These are phyloP conservation scores for Xylaria scruposa DNA, from an alignment of 495 filamentous ascomycete species.

Conservation along the genomic window DNA sequence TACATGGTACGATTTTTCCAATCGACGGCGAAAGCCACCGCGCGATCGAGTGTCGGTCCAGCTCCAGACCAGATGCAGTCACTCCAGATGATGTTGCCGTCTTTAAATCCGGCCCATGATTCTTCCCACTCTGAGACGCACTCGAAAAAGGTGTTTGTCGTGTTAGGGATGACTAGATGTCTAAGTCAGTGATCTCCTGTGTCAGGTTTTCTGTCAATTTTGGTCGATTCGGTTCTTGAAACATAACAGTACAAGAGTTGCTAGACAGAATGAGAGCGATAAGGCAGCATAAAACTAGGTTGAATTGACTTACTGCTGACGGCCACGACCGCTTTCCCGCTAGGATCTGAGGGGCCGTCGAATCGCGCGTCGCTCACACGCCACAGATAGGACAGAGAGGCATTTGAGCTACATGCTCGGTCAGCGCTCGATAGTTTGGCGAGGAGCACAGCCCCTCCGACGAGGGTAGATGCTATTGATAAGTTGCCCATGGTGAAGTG, in stretches of 20 bases:
- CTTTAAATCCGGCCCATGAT: conserved; percentile 45
- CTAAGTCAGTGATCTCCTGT: neutral
- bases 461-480: conserved; percentile 22
- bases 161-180: conserved; percentile 31
- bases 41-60: conserved; percentile 41
- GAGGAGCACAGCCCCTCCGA: conserved; percentile 29
- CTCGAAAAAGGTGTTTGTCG: conserved; percentile 43
- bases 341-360: conserved; percentile 41
- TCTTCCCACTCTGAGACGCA: conserved; percentile 50
- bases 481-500: conserved; percentile 6
- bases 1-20: conserved; percentile 48
- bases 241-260: neutral
- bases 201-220: neutral
- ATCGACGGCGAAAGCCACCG: conserved; percentile 47
- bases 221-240: neutral
- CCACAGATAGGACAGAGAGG: conserved; percentile 38
- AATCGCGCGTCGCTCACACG: conserved; percentile 44
- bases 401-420: conserved; percentile 37
- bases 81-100: conserved; percentile 46
- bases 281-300: neutral
- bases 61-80: conserved; percentile 53
- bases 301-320: conserved; percentile 30
- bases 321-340: conserved; percentile 41
- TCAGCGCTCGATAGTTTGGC: conserved; percentile 28
- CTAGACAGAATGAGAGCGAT: neutral